Percentiles rank a stretch among this genome's conserved stretches.
Evolutionary conservation across 78 protist genomes (phyloP).

Genomic region (Planoprotostelium fungivorum): DNA sequence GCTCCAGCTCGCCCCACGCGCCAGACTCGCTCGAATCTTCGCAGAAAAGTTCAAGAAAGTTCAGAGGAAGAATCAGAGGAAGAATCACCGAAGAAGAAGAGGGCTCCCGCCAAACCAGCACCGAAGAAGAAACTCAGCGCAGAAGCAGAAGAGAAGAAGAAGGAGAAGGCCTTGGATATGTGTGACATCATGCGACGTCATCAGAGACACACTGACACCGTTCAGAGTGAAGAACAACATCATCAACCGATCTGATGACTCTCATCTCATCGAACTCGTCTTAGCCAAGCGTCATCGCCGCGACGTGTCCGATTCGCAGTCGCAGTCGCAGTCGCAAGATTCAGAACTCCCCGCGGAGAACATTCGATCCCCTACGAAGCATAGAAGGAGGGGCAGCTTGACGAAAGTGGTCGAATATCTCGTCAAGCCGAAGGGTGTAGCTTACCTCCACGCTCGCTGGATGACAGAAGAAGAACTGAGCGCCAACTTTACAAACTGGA

Average conservation of each 20-base stretch:
- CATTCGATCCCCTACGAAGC: background rate
- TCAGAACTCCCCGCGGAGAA: too few relatives aligned
- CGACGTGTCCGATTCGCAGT: background rate
- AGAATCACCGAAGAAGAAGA: background rate
- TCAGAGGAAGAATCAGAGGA: background rate
- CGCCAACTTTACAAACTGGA: background rate
- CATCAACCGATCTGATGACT: background rate
- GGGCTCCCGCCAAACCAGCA: background rate
- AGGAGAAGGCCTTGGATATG: background rate
- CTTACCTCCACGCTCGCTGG: conserved; percentile 18
- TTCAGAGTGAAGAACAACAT: background rate
- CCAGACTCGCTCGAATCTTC: too few relatives aligned
- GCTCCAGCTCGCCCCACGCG: too few relatives aligned
- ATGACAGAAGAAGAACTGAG: conserved; percentile 22
- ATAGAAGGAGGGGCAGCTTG: background rate
- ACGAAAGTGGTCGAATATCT: background rate
- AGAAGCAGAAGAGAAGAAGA: background rate
- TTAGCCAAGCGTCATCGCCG: background rate
- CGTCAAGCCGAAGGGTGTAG: background rate
- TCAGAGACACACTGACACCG: background rate
- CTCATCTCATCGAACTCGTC: background rate
- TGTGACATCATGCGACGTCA: background rate
- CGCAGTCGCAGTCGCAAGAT: background rate
- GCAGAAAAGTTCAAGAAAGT: too few relatives aligned
- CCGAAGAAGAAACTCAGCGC: background rate